A percentile compares a stretch with the other conserved stretches of the same genome.
These are phyloP conservation scores for Magnolia kwangsiensis DNA, from an alignment of 164 flowering plant genomes.

Conservation along the genomic window DNA sequence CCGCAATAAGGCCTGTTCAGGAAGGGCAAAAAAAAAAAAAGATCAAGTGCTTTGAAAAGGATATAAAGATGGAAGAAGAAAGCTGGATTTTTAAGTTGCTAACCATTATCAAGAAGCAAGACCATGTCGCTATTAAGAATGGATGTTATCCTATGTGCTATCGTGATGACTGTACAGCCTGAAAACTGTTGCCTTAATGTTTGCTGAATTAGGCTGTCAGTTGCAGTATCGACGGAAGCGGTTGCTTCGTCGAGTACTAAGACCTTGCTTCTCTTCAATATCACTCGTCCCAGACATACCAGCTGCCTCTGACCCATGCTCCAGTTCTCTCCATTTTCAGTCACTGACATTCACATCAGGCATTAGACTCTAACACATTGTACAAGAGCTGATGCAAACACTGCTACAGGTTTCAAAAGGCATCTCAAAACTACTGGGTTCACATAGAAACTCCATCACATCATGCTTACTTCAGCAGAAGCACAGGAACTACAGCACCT, in stretches of 20 bases:
- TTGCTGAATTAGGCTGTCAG: constrained; percentile 74
- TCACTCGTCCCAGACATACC: constrained; percentile 74
- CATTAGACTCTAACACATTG: background rate
- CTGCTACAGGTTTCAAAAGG: background rate
- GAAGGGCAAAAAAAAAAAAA: background rate
- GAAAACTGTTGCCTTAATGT: constrained; percentile 60
- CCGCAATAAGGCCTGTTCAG: constrained; percentile 52
- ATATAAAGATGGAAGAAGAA: background rate
- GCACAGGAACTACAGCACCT: no score
- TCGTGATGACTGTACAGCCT: constrained; percentile 59
- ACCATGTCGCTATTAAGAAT: constrained; percentile 78
- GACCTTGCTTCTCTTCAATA: constrained; percentile 73
- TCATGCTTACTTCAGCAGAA: no score
- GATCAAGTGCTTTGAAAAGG: background rate
- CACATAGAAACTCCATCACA: no score
- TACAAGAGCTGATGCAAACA: no score
- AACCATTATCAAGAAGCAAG: constrained; percentile 66
- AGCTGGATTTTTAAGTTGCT: constrained; percentile 2
- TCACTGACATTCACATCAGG: constrained; percentile 32
- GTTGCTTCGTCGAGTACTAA: constrained; percentile 92
- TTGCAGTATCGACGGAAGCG: constrained; percentile 86
- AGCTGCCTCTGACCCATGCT: constrained; percentile 89
- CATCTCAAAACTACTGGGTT: no score
- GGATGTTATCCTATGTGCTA: constrained; percentile 78
- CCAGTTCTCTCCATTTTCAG: constrained; percentile 93